Conservation (phyloP, 1,139 yeast genomes). For the Wickerhamomyces sp. region DNA sequence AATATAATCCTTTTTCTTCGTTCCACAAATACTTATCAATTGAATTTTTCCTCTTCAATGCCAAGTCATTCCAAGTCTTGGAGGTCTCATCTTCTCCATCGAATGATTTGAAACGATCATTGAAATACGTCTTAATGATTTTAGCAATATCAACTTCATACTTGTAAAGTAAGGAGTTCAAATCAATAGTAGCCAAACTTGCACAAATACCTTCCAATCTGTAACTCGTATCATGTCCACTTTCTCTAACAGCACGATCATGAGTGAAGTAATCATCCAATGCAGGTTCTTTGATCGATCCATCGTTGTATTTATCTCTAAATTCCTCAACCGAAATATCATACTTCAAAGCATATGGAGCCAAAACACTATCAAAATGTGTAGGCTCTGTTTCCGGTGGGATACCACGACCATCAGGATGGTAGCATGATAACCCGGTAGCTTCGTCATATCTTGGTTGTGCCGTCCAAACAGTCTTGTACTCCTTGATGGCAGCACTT, state of each 20-base stretch:
- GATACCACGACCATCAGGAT: conserved; percentile 84
- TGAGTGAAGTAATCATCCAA: conserved; percentile 86
- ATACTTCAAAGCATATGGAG: conserved; percentile 65
- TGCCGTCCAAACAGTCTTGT: conserved; percentile 72
- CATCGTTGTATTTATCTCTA: conserved; percentile 62
- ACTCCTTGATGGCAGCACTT: conserved; percentile 82
- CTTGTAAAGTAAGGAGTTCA: conserved; percentile 81
- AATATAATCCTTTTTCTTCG: conserved; percentile 70
- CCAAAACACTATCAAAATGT: conserved; percentile 72
- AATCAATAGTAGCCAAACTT: conserved; percentile 82
- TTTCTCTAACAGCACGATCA: conserved; percentile 93
- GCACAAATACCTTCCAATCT: conserved; percentile 90
- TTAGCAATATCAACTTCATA: conserved; percentile 83
- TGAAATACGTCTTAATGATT: conserved; percentile 53
- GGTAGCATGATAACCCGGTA: conserved; percentile 88
- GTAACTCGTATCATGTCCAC: conserved; percentile 94
- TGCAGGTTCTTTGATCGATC: conserved; percentile 63
- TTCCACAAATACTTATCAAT: conserved; percentile 82
- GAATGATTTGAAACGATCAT: conserved; percentile 36
- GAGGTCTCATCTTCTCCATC: conserved; percentile 45
- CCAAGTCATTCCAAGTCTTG: conserved; percentile 54
- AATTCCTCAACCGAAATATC: conserved; percentile 62
- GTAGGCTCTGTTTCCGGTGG: conserved; percentile 97
- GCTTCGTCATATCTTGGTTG: conserved; percentile 66
- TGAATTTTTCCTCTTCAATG: conserved; percentile 47